Base-by-base conservation (phyloP, 192 early-diverging fungal species). In the Backusella westeae region DNA sequence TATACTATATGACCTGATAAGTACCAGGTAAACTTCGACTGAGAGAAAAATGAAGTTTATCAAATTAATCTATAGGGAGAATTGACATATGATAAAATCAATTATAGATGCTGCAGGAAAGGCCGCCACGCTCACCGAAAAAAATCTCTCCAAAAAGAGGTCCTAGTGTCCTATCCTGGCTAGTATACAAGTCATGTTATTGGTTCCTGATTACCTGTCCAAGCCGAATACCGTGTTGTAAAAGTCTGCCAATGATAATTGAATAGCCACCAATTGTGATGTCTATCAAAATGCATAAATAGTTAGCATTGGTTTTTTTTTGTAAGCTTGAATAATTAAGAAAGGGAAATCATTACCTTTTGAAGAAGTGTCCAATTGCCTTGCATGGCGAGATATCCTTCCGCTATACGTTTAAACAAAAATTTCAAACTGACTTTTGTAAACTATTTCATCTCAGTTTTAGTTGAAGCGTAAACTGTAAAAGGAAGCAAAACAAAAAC, bases 1-100 rank as follows among this genome's bases (percentile, higher is more conserved):
- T 32, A 32, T 32, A 85, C 49, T 76, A 77, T 19, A 87, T 59
- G 15, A 83, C 71, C 71, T 87, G 83, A 56, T 83, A 85, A 49
- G 83, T 71, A 1, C 81, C 85, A 46, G 23, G 85, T 81, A 1
- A 82, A 80, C 53, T 81, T 84, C 3, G 83, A 80, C 17, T 63
- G 80, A 70, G 83, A 70, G 1, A 76, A 34, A 53, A 69, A 6
- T 6, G 78, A 52, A 79, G 3, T 17, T 44, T 6, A 34, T 75
- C 73, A 59, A 67, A 73, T 38, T 79, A 35, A 26, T 67, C 35
- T 34, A 63, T 34, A 15, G 75, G 46, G 12, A 72, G 23, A 0
- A 65, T 26, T 12, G 72, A 10, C 49, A 59, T 67, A 74, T 21
- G 67, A 69, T n/a, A 65, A 44, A 67, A 78, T 65, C 6, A 79